Base-by-base conservation (phyloP, 2,329 filamentous ascomycete genomes). In the Byssothecium circinans region DNA sequence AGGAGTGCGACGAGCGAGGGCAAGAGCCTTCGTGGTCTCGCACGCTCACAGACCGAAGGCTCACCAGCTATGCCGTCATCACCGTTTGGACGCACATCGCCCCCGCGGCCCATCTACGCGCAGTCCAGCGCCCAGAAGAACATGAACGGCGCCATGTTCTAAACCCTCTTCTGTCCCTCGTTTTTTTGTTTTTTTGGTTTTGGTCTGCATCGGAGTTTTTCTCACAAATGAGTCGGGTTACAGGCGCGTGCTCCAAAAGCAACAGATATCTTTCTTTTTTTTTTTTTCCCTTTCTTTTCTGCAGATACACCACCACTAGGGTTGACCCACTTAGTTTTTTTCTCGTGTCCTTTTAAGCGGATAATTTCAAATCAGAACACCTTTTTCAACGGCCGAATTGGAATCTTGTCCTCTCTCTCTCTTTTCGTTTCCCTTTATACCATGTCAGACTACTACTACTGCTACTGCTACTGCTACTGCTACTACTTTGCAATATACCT, bases 1-100 rank as follows among this genome's bases (percentile, higher is more conserved):
- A 71, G 77, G 45, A 80, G 80, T 60, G 72, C 70, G 11, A 75
- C 75, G 5, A 80, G 77, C 52, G 78, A 80, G 54, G 76, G 77
- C 19, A 76, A 72, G 17, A 76, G 72, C 43, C 61, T 81, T 47
- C 73, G 77, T 42, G 69, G 67, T 6, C 71, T 69, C 38, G 73
- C 75, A 30, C 62, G 65, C 47, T 44, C 52, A 32, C 61, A 62
- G 29, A n/a, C 35, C 33, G 38, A 50, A 18, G 56, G 54, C 14
- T 34, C 52, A n/a, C 65, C 66, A 18, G 60, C 66, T 4, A 51
- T 69, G 49, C 67, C 68, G 33, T 45, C 62, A 18, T 45, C 41
- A 5, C 53, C 56, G 17, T 66, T 64, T 18, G 58, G 47, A 43
- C 62, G 64, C 18, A 56, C 59, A 27, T 67, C 66, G 7, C 63